Evolutionary conservation across 2,329 filamentous ascomycete genomes (phyloP), one percentile per base, ranked within the genome.

Genomic region (Akanthomyces dipterigenus): DNA sequence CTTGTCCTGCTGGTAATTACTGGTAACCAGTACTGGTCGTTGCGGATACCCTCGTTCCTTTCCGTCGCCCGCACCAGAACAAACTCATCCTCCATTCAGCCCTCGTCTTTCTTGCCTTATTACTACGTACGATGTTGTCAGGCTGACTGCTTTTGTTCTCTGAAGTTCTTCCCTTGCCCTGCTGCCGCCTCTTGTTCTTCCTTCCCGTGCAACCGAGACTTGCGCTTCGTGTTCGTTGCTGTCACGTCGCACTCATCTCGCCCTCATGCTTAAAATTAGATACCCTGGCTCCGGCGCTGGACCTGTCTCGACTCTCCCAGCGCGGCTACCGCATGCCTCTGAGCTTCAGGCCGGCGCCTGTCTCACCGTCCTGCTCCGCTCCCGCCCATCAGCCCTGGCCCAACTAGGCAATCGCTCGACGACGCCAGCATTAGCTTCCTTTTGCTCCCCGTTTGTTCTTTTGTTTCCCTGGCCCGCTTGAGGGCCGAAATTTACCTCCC

Each of bases 381-480:
- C 24, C 36, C 34, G 7, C 16, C 22, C 34, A 20, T 45, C 24
- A 56, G 40, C 42, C 42, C 46, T 56, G 40, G 8, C 43, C 42
- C n/a, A 48, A 38, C 22, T 46, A 48, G 54, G 54, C 31, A 56
- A 26, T 48, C 26, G 12, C 26, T 56, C 14, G 43, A 56, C 54
- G 54, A 56, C 40, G 20, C 42, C 54, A 34, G 54, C 54, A 56
- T 56, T 48, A 56, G 43, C 54, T 36, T 24, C 42, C n/a, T 36
- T 22, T 34, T 45, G 18, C 12, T 11, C 2, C 40, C 42, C 9
- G 48, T 50, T 26, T 50, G 22, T 18, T 24, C 22, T 20, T 50
- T 50, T 34, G n/a, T 34, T n/a, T 28, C 16, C 48, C 24, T 34
- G 31, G 40, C 5, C 40, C n/a, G n/a, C n/a, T n/a, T n/a, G n/a